Evolutionary conservation across 1,284 basidiomycete species (phyloP).

Genomic region (Somion occarium): DNA sequence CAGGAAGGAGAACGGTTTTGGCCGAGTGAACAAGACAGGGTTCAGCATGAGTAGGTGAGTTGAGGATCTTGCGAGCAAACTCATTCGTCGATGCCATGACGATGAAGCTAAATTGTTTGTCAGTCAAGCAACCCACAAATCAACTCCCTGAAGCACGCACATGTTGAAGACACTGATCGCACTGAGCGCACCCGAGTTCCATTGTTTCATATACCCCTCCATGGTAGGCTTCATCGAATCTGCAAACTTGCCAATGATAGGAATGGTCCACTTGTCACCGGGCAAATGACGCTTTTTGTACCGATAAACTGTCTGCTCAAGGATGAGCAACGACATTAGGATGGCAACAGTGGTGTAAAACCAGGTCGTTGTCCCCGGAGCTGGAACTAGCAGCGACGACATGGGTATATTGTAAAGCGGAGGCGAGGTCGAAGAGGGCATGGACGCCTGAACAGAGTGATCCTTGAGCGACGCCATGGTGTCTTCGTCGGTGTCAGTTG

Average conservation of each 20-base stretch:
- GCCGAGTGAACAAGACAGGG: slow-evolving; percentile 94
- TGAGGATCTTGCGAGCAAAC: slow-evolving; percentile 88
- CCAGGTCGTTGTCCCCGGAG: slow-evolving; percentile 46
- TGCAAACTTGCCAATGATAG: slow-evolving; percentile 89
- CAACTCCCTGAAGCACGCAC: slow-evolving; percentile 42
- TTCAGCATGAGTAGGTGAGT: slow-evolving; percentile 85
- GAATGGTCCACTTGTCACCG: slow-evolving; percentile 88
- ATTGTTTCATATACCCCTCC: slow-evolving; percentile 86
- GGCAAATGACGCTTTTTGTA: slow-evolving; percentile 86
- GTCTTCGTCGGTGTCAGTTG: slow-evolving; percentile 8
- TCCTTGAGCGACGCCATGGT: slow-evolving; percentile 26
- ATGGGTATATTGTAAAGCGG: slow-evolving; percentile 42
- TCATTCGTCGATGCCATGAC: slow-evolving; percentile 94
- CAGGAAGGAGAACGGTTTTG: slow-evolving; percentile 80
- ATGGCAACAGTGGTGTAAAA: slow-evolving; percentile 62
- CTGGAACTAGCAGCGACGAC: slow-evolving; percentile 37
- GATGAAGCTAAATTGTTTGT: slow-evolving; percentile 82
- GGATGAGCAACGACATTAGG: slow-evolving; percentile 58
- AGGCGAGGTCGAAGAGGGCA: slow-evolving; percentile 40
- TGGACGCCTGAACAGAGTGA: slow-evolving; percentile 32
- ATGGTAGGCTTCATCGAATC: slow-evolving; percentile 87
- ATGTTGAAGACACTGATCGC: slow-evolving; percentile 95
- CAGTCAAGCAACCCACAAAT: slow-evolving; percentile 7
- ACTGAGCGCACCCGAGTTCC: slow-evolving; percentile 81
- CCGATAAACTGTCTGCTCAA: slow-evolving; percentile 84